Conservation (phyloP, 1,139 yeast genomes). For the Magnusiomyces ingens region DNA sequence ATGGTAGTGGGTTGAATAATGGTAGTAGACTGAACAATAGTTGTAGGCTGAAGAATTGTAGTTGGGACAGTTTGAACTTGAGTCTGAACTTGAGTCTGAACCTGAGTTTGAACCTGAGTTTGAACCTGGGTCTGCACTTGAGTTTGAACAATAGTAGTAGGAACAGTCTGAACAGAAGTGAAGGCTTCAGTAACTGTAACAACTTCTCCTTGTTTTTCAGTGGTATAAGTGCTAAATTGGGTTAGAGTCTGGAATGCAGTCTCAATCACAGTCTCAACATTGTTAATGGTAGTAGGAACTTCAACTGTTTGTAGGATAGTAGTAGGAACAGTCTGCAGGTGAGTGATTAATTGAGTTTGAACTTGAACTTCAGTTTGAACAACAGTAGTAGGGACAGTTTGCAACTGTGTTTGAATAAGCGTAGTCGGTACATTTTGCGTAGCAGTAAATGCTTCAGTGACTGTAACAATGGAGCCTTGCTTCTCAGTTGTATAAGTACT, state of each 20-base stretch:
- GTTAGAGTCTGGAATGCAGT: not conserved
- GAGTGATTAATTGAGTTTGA: not conserved
- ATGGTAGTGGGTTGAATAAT: slow-evolving; percentile 7
- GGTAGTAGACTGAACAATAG: slow-evolving; percentile 7
- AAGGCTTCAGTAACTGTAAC: not conserved
- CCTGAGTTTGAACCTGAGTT: not conserved
- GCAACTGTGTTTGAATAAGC: slow-evolving; percentile 3
- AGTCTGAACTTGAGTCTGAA: not conserved
- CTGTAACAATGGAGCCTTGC: not conserved
- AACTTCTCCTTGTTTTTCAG: not conserved
- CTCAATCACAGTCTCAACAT: not conserved
- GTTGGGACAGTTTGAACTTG: not conserved
- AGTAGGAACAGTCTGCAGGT: not conserved
- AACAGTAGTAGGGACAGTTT: not conserved
- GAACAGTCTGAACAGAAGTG: not conserved
- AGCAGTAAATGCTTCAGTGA: not conserved
- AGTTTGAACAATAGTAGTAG: slow-evolving; percentile 3
- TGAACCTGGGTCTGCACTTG: not conserved
- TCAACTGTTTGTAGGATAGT: not conserved
- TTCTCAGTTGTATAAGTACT: not conserved
- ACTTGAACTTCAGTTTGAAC: not conserved
- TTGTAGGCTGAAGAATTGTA: slow-evolving; percentile 2
- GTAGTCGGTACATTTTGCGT: slow-evolving; percentile 1
- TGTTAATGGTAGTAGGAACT: not conserved
- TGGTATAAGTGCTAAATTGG: not conserved